Base-by-base conservation (phyloP, 257 asterid species). In the Gardenia jasminoides region DNA sequence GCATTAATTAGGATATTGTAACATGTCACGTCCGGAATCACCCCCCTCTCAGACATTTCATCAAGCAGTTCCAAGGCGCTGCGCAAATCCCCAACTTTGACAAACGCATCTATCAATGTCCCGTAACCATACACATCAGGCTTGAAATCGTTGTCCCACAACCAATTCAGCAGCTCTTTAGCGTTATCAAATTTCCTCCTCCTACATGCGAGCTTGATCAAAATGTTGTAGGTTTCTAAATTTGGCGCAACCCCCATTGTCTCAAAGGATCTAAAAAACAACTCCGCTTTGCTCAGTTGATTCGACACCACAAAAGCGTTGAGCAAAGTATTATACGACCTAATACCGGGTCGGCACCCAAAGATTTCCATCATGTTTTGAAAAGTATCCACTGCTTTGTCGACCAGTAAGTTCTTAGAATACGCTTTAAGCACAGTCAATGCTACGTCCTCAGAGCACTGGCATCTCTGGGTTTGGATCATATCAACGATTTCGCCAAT, bases 91-190 rank as follows among this genome's bases (percentile, higher is more conserved):
- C 97, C 97, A 46, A 76, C 77, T 76, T 95, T 92, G 5, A 77
- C 93, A 22, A 92, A 58, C 71, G 92, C 99, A 76, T 88, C 84
- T 3, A 90, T 89, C 92, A 89, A 77, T 82, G 94, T 86, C 58
- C 97, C 99, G 78, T 92, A 95, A 88, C 91, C 89, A 76, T 82
- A 85, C 68, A 85, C 89, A 81, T 92, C 97, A 19, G 99, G 97
- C 47, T 69, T 83, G 84, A 92, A 80, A 39, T 80, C 85, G 80
- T 56, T 85, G 20, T 73, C 83, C 91, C 98, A 87, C 85, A 88
- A 85, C 74, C 47, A 67, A 80, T 80, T 84, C 24, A 93, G 44
- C 79, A 87, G 65, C 78, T 80, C 91, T 31, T 79, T 85, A 10
- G 90, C 98, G 84, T 86, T 85, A 30, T 43, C 88, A 65, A 95